phyloP scores from a whole-genome alignment of 106 monocot species.

The Acorus calamus region DNA sequence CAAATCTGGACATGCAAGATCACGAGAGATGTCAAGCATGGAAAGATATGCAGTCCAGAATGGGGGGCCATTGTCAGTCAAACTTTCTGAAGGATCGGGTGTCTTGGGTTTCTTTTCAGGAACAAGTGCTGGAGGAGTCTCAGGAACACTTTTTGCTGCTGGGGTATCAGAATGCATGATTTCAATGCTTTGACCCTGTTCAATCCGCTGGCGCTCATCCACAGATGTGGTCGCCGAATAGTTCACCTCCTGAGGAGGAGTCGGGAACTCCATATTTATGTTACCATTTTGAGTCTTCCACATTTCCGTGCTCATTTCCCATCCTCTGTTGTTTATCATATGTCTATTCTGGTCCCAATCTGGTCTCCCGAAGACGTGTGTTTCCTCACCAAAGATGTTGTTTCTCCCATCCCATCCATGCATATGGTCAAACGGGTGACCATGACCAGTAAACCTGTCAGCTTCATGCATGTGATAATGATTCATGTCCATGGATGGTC shows the following conservation, averaged over 20 bases:
- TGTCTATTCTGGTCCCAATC: conserved; percentile 65
- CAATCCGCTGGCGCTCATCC: too few species aligned
- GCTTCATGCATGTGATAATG: conserved; percentile 64
- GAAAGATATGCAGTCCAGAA: conserved; percentile 25
- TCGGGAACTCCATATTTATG: conserved; percentile 16
- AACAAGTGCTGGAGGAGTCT: too few species aligned
- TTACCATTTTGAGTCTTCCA: conserved; percentile 41
- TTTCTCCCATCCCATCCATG: conserved; percentile 56
- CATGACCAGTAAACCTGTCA: conserved; percentile 53
- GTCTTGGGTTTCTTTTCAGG: conserved; percentile 6
- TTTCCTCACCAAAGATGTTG: conserved; percentile 37
- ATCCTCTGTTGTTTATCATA: conserved; percentile 21
- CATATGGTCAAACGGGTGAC: conserved; percentile 56
- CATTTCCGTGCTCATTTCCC: conserved; percentile 32
- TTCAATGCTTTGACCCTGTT: too few species aligned
- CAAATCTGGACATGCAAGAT: conserved; percentile 37
- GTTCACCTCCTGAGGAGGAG: conserved; percentile 26
- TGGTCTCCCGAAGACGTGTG: conserved; percentile 36
- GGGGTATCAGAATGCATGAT: too few species aligned
- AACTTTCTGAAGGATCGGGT: conserved; percentile 11
- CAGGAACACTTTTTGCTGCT: too few species aligned
- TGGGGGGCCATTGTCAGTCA: conserved; percentile 6
- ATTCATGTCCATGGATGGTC: conserved; percentile 53
- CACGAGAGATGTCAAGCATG: conserved; percentile 33
- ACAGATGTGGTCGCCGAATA: background rate